Conservation (phyloP, 495 filamentous ascomycete species). For the Cercophora samala region DNA sequence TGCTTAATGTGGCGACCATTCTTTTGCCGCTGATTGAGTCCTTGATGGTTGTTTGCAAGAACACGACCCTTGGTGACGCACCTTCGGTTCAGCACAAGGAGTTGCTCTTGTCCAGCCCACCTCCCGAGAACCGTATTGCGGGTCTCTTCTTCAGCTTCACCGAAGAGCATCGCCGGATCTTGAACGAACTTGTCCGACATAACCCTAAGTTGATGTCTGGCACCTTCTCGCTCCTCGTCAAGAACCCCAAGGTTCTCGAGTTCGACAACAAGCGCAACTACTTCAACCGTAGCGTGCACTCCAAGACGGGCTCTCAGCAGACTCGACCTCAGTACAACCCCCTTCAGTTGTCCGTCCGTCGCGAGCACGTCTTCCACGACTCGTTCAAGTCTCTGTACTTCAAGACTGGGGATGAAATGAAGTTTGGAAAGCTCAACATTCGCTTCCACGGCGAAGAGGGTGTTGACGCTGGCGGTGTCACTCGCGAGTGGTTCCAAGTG, state of each 20-base stretch:
- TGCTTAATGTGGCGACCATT: constrained; percentile 95
- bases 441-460: constrained; percentile 97
- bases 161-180: constrained; percentile 94
- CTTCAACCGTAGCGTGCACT: constrained; percentile 90
- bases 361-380: constrained; percentile 96
- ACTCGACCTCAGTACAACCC: constrained; percentile 56
- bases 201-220: constrained; percentile 98
- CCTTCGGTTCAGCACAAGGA: constrained; percentile 59
- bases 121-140: constrained; percentile 78
- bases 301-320: constrained; percentile 63
- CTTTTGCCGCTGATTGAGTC: constrained; percentile 90
- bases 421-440: constrained; percentile 96
- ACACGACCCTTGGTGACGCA: constrained; percentile 72
- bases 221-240: constrained; percentile 90
- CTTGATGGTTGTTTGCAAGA: constrained; percentile 99
- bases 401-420: constrained; percentile 92
- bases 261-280: constrained; percentile 99
- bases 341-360: constrained; percentile 83
- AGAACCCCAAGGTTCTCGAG: constrained; percentile 97
- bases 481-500: constrained; percentile 98
- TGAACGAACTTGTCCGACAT: constrained; percentile 95
- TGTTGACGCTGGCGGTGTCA: constrained; percentile 96
- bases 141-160: constrained; percentile 97
- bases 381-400: constrained; percentile 95
- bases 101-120: constrained; percentile 69